These are phyloP conservation scores for Sphaerulina vaccinii DNA, from an alignment of 2,329 filamentous ascomycete genomes.

Conservation along the genomic window DNA sequence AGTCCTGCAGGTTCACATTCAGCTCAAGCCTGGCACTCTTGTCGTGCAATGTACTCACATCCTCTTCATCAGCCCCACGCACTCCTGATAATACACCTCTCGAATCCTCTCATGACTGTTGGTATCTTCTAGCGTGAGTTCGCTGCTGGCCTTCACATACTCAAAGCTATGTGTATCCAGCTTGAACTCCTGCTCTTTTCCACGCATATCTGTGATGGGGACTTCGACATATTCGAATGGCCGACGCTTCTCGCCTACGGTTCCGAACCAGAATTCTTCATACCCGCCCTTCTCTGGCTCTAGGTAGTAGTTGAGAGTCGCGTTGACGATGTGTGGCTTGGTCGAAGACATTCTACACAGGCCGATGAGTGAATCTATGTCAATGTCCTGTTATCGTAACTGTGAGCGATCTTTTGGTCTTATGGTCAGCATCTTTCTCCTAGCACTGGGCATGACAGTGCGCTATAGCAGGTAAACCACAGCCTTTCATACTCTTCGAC, in stretches of 20 bases:
- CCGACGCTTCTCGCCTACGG: slow-evolving; percentile 14
- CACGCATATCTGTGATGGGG: slow-evolving; percentile 42
- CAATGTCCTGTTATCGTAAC: no score
- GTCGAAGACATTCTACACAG: slow-evolving; percentile 6
- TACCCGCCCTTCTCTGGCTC: slow-evolving; percentile 18
- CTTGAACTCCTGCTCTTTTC: slow-evolving; percentile 28
- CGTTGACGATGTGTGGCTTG: slow-evolving; percentile 2
- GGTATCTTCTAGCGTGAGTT: not conserved
- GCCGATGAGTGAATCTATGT: no score
- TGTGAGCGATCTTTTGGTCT: no score
- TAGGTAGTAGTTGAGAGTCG: slow-evolving; percentile 19
- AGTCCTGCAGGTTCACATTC: not conserved
- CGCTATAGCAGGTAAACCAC: no score
- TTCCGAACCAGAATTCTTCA: slow-evolving; percentile 12
- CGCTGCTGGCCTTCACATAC: not conserved
- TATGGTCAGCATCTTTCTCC: no score
- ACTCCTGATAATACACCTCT: slow-evolving; percentile 13
- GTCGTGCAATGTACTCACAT: not conserved
- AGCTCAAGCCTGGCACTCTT: not conserved
- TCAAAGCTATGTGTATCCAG: slow-evolving; percentile 30
- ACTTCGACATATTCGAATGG: slow-evolving; percentile 30
- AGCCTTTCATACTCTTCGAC: no score
- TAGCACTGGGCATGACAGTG: no score
- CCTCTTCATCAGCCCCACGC: slow-evolving; percentile 10
- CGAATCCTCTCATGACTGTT: slow-evolving; percentile 7